A percentile compares a stretch with the other conserved stretches of the same genome.
Conservation (phyloP, 2,329 filamentous ascomycete species). For the Trichoderma pleuroti region DNA sequence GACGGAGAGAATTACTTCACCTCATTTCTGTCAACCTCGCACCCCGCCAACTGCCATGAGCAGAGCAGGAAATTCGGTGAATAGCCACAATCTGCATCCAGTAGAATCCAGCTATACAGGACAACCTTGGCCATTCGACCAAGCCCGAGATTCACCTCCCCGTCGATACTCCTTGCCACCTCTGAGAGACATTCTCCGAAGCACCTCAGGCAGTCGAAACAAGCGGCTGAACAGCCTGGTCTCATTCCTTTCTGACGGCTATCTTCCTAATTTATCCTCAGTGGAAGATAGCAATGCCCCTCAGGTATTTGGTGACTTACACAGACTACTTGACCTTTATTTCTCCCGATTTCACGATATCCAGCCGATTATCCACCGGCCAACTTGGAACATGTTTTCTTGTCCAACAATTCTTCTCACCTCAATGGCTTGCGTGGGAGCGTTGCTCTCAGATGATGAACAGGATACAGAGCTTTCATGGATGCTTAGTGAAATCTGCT, state of each 20-base stretch:
- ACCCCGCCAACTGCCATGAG: not conserved
- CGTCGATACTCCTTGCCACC: not conserved
- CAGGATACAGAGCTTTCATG: not conserved
- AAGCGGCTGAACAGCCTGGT: not conserved
- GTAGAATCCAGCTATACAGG: not conserved
- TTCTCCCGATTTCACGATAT: not conserved
- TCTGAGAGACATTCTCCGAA: not conserved
- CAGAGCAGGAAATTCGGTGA: not conserved
- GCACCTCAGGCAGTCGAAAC: not conserved
- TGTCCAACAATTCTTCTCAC: not conserved
- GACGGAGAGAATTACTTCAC: not conserved
- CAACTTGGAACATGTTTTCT: not conserved
- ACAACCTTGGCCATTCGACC: not conserved
- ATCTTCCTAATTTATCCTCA: not conserved
- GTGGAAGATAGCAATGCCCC: not conserved
- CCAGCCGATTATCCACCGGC: not conserved
- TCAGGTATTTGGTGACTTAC: not conserved
- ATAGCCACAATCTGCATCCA: not conserved
- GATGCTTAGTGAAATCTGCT: not conserved
- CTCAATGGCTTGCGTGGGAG: not conserved
- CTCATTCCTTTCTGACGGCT: not conserved
- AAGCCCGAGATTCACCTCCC: not conserved
- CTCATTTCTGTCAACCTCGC: not conserved
- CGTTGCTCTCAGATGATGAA: not conserved
- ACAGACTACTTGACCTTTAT: not conserved